A percentile compares a stretch with the other conserved stretches of the same genome.
Evolutionary conservation across 305 asterid genomes (phyloP).

Genomic region (Rubia peregrina): DNA sequence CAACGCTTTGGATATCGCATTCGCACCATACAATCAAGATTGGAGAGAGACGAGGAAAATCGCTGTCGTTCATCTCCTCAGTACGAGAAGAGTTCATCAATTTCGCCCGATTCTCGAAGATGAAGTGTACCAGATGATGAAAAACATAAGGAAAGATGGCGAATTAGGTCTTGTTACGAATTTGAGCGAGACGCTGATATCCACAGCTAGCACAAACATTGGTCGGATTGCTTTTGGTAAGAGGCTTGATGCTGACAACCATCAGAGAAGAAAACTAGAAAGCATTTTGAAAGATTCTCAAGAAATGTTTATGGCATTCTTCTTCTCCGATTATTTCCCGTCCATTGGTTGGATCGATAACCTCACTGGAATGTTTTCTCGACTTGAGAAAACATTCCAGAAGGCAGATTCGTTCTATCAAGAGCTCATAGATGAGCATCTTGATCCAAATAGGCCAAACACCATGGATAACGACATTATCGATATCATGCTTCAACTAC

Average conservation of each 20-base stretch:
- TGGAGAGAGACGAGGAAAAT: slow-evolving; percentile 7
- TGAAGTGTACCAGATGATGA: not conserved
- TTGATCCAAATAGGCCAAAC: slow-evolving; percentile 7
- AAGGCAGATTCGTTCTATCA: slow-evolving; percentile 8
- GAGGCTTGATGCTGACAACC: not conserved
- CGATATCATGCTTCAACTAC: slow-evolving; percentile 11
- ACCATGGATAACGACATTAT: slow-evolving; percentile 10
- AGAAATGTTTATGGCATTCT: slow-evolving; percentile 2
- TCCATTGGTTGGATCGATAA: slow-evolving; percentile 13
- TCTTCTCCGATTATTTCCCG: slow-evolving; percentile 10
- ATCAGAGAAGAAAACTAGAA: not conserved
- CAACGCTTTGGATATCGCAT: slow-evolving; percentile 7
- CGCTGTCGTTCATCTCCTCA: slow-evolving; percentile 9
- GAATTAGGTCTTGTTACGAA: not conserved
- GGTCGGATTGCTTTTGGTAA: slow-evolving; percentile 13
- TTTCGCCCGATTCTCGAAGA: slow-evolving; percentile 13
- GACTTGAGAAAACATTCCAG: not conserved
- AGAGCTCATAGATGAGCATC: slow-evolving; percentile 13
- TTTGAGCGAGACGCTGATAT: slow-evolving; percentile 6
- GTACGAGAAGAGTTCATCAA: not conserved
- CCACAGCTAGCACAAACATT: not conserved
- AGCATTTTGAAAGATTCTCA: not conserved
- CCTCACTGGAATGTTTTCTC: not conserved
- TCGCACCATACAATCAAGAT: not conserved
- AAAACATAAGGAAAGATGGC: not conserved